These are phyloP conservation scores for Coccomyxa subellipsoidea DNA, from an alignment of 163 green algal species.

Conservation along the genomic window DNA sequence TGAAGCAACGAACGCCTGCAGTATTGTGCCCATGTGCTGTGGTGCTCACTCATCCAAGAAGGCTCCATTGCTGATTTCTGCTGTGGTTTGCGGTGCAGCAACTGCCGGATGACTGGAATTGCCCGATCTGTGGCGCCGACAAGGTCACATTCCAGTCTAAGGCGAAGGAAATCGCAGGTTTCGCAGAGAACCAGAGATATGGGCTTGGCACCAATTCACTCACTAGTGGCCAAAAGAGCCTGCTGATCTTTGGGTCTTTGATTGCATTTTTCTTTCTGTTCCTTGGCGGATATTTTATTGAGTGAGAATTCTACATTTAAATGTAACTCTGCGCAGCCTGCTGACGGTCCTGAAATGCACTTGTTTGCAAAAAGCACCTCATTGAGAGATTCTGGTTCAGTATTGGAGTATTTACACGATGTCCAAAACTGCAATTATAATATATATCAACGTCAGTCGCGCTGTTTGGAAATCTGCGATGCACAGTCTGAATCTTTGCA, in stretches of 20 bases:
- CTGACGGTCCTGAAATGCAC: not conserved
- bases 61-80: too few species aligned
- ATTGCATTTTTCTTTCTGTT: conserved; percentile 87
- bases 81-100: conserved; percentile 50
- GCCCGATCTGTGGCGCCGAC: conserved; percentile 83
- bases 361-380: not conserved
- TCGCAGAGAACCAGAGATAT: conserved; percentile 95
- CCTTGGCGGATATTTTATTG: conserved; percentile 72
- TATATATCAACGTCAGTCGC: too few species aligned
- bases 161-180: conserved; percentile 80
- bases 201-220: conserved; percentile 94
- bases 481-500: too few species aligned
- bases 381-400: not conserved
- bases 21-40: too few species aligned
- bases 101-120: conserved; percentile 89
- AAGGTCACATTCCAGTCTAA: conserved; percentile 76
- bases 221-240: conserved; percentile 85
- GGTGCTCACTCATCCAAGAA: too few species aligned
- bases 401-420: not conserved
- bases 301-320: not conserved
- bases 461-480: too few species aligned
- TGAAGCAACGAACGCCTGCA: too few species aligned
- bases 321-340: not conserved
- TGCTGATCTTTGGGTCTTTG: conserved; percentile 91
- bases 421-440: too few species aligned